These are phyloP conservation scores for Ramichloridium luteum DNA, from an alignment of 2,329 filamentous ascomycete species.

Conservation along the genomic window DNA sequence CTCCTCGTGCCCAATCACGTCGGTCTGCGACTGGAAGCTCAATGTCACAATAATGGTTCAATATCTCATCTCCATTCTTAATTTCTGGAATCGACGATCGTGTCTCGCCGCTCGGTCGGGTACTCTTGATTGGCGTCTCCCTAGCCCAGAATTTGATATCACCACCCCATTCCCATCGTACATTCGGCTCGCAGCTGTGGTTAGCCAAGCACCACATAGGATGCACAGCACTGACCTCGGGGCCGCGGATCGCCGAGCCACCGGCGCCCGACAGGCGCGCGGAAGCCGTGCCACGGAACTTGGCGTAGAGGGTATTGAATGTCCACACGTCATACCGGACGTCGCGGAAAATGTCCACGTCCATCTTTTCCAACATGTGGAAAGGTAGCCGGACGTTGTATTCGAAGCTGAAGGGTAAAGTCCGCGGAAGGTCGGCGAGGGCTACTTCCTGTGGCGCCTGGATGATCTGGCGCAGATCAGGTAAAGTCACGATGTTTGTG, in stretches of 20 bases:
- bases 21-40: conserved; percentile 63
- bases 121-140: conserved; percentile 27
- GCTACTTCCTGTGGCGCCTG: neutral
- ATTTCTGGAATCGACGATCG: conserved; percentile 40
- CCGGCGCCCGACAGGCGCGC: conserved; percentile 53
- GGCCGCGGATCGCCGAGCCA: conserved; percentile 55
- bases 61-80: conserved; percentile 66
- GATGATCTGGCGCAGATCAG: conserved; percentile 7
- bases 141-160: conserved; percentile 59
- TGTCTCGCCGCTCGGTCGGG: neutral
- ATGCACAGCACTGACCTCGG: conserved; percentile 86
- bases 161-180: conserved; percentile 85
- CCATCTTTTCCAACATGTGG: conserved; percentile 73
- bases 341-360: conserved; percentile 58
- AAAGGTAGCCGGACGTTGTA: conserved; percentile 63
- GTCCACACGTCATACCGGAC: conserved; percentile 61
- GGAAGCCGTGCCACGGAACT: conserved; percentile 86
- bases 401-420: conserved; percentile 65
- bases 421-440: conserved; percentile 33
- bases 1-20: conserved; percentile 78
- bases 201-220: conserved; percentile 95
- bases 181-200: conserved; percentile 90
- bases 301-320: conserved; percentile 81
- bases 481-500: conserved; percentile 8
- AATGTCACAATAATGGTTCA: conserved; percentile 92